These are phyloP conservation scores for Blastobotrys terrestris DNA, from an alignment of 805 yeast species.

Conservation along the genomic window DNA sequence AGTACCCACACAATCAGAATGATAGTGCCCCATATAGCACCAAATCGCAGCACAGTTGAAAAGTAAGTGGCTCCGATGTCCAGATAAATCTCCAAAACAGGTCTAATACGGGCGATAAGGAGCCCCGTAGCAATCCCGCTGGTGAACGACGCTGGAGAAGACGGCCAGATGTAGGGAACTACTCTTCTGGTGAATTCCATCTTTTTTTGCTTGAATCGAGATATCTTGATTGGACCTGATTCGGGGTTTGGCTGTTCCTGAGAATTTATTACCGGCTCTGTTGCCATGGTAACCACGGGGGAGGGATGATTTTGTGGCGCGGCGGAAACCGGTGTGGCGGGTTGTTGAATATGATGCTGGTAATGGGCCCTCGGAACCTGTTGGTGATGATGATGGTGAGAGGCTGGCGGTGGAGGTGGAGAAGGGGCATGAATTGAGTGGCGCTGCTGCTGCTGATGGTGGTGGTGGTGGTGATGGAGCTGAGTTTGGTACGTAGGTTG, in stretches of 20 bases:
- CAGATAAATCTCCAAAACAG: slow-evolving; percentile 11
- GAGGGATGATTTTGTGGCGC: background rate
- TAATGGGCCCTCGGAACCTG: background rate
- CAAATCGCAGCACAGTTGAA: slow-evolving; percentile 4
- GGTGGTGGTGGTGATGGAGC: background rate
- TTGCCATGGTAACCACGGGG: background rate
- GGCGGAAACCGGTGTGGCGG: background rate
- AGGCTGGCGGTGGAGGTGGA: background rate
- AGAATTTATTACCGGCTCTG: background rate
- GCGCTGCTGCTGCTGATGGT: background rate
- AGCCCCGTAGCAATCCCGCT: slow-evolving; percentile 13
- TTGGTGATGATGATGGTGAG: too few relatives aligned
- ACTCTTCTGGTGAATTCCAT: background rate
- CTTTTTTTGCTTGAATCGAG: background rate
- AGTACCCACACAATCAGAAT: slow-evolving; percentile 8
- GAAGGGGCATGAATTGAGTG: background rate
- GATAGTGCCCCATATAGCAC: slow-evolving; percentile 13
- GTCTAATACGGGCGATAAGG: slow-evolving; percentile 10
- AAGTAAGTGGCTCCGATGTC: slow-evolving; percentile 13
- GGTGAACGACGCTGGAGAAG: slow-evolving; percentile 14
- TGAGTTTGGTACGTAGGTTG: background rate
- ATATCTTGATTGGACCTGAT: background rate
- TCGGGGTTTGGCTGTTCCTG: background rate
- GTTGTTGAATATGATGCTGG: background rate
- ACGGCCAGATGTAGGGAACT: slow-evolving; percentile 9